phyloP scores from a whole-genome alignment of 176 grass and related monocot species.

The Rhynchospora breviuscula region DNA sequence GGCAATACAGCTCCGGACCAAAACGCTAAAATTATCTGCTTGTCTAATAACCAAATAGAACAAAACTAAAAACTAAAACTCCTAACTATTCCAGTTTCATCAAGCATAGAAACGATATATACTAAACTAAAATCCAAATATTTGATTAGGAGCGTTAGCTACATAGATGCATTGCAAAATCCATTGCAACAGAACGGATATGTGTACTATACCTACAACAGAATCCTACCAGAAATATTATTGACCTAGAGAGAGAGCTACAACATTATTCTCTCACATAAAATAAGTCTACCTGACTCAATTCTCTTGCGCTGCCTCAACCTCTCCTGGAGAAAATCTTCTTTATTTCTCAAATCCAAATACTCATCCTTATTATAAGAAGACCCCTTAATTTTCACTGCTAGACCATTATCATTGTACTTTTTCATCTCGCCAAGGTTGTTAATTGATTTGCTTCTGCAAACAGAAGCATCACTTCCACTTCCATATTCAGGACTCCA shows the following conservation, averaged over 20 bases:
- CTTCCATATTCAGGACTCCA: slow-evolving; percentile 53
- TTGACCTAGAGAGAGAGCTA: slow-evolving; percentile 10
- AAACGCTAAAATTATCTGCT: neutral
- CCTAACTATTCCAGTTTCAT: neutral
- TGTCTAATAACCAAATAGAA: neutral
- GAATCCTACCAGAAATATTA: neutral
- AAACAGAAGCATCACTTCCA: slow-evolving; percentile 24
- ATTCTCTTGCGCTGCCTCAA: slow-evolving; percentile 56
- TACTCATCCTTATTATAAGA: slow-evolving; percentile 73
- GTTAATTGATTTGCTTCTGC: slow-evolving; percentile 19
- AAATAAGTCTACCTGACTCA: slow-evolving; percentile 45
- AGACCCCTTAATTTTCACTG: slow-evolving; percentile 6
- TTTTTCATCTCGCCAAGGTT: slow-evolving; percentile 24
- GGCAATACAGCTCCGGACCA: neutral
- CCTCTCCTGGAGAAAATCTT: slow-evolving; percentile 60
- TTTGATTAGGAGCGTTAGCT: neutral
- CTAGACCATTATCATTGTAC: slow-evolving; percentile 20
- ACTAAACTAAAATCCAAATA: neutral
- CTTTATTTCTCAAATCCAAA: slow-evolving; percentile 37
- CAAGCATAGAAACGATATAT: neutral
- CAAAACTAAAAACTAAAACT: neutral
- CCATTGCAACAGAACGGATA: neutral
- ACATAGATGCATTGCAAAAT: neutral
- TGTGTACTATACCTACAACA: slow-evolving; percentile 7
- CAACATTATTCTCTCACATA: slow-evolving; percentile 48